Conservation (phyloP, 495 filamentous ascomycete species). For the Neohortaea acidophila region DNA sequence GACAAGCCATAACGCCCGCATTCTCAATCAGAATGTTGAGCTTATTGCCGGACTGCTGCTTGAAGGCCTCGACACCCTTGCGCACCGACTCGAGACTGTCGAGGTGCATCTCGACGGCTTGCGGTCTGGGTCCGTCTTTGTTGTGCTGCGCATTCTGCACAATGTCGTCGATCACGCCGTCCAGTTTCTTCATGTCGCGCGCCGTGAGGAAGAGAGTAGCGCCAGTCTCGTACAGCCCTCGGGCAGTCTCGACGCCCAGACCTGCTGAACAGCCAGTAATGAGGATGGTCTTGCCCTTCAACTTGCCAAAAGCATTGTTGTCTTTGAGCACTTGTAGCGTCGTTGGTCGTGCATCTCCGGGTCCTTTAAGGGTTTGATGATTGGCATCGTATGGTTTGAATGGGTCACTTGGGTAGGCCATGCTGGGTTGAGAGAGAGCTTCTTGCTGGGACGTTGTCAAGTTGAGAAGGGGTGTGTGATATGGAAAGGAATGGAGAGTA, state of each 20-base stretch:
- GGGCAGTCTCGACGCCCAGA: slow-evolving; percentile 37
- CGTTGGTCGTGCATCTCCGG: slow-evolving; percentile 35
- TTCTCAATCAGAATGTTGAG: slow-evolving; percentile 27
- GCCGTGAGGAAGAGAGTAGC: slow-evolving; percentile 33
- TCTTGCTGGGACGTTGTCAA: neutral
- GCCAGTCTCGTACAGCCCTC: slow-evolving; percentile 32
- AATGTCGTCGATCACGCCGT: slow-evolving; percentile 13
- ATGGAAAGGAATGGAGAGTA: too few species aligned
- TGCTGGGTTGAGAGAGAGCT: neutral
- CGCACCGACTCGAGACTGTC: slow-evolving; percentile 14
- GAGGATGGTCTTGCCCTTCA: slow-evolving; percentile 43
- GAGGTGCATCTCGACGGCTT: slow-evolving; percentile 28
- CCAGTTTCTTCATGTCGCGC: slow-evolving; percentile 27
- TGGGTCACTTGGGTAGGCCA: slow-evolving; percentile 8
- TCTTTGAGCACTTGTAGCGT: slow-evolving; percentile 34
- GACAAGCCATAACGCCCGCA: slow-evolving; percentile 23
- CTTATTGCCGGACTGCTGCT: slow-evolving; percentile 7
- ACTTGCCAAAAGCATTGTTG: slow-evolving; percentile 26
- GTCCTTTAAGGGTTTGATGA: slow-evolving; percentile 23
- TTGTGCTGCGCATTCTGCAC: slow-evolving; percentile 9
- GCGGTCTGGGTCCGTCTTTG: slow-evolving; percentile 10
- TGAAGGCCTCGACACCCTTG: slow-evolving; percentile 15
- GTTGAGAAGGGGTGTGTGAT: too few species aligned
- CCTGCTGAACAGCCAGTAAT: slow-evolving; percentile 55
- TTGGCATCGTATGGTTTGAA: slow-evolving; percentile 11